Conservation (phyloP, 345 rosid species). For the Hibiscus syriacus region DNA sequence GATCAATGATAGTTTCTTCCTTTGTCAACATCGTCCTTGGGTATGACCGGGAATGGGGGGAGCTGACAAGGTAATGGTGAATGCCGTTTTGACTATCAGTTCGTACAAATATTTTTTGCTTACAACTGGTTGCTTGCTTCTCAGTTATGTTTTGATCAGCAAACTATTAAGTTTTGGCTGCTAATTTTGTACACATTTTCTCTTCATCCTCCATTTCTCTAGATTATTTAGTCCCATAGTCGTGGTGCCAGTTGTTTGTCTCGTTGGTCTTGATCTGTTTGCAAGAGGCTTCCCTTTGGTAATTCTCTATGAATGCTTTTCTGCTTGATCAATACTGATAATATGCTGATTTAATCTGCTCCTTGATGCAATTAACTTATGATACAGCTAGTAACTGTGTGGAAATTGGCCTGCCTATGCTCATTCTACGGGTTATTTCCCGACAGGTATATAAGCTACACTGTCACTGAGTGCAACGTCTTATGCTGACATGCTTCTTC, state of each 20-base stretch:
- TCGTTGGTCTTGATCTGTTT: slow-evolving; percentile 82
- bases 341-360: neutral
- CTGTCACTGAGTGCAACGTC: neutral
- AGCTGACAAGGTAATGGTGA: slow-evolving; percentile 63
- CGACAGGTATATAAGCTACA: slow-evolving; percentile 52
- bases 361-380: slow-evolving; percentile 9
- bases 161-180: neutral
- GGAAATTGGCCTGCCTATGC: slow-evolving; percentile 94
- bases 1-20: slow-evolving; percentile 81
- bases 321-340: neutral
- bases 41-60: slow-evolving; percentile 65
- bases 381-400: slow-evolving; percentile 76
- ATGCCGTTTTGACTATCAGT: neutral
- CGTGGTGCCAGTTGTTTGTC: slow-evolving; percentile 65
- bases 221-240: slow-evolving; percentile 71
- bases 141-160: neutral
- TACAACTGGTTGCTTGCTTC: neutral
- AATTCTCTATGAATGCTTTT: slow-evolving; percentile 16
- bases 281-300: slow-evolving; percentile 90
- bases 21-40: slow-evolving; percentile 79
- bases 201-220: slow-evolving; percentile 7
- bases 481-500: neutral
- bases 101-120: neutral
- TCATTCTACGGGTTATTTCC: slow-evolving; percentile 55
- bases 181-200: slow-evolving; percentile 1